Conservation (phyloP, 2,329 filamentous ascomycete species). For the Berkeleyomyces rouxiae region DNA sequence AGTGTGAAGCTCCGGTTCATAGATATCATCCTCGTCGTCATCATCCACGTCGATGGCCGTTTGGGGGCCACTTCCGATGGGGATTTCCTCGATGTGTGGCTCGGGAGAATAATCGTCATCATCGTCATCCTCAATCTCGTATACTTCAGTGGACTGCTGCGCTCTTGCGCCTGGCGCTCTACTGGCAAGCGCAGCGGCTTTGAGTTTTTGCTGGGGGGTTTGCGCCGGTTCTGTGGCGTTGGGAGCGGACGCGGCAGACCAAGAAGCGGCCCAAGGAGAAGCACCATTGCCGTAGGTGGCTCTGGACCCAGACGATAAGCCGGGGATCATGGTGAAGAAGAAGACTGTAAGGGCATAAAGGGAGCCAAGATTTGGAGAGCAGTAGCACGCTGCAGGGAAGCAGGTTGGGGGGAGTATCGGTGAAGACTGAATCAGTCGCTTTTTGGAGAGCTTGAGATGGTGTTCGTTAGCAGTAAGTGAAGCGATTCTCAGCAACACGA, state of each 20-base stretch:
- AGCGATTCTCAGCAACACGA: neutral
- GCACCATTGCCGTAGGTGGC: neutral
- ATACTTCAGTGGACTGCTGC: neutral
- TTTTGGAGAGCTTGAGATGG: no score
- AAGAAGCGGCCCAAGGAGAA: conserved; percentile 10
- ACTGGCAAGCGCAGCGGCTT: neutral
- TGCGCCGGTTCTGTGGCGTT: neutral
- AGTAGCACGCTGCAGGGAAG: neutral
- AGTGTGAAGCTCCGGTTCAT: conserved; percentile 25
- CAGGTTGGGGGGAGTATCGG: neutral
- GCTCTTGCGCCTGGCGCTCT: neutral
- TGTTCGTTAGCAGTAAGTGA: no score
- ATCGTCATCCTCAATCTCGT: neutral
- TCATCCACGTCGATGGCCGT: conserved; percentile 27
- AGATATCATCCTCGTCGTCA: conserved; percentile 54
- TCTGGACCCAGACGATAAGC: conserved; percentile 15
- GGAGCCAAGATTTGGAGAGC: neutral
- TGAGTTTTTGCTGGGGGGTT: conserved; percentile 5
- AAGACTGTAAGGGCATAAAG: neutral
- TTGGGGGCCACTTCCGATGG: neutral
- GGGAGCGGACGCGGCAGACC: neutral
- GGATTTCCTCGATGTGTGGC: conserved; percentile 1
- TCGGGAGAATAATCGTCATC: conserved; percentile 4
- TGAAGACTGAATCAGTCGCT: neutral
- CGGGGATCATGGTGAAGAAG: conserved; percentile 17